Conservation (phyloP, 1,284 basidiomycete genomes). For the Ustilago esculenta region DNA sequence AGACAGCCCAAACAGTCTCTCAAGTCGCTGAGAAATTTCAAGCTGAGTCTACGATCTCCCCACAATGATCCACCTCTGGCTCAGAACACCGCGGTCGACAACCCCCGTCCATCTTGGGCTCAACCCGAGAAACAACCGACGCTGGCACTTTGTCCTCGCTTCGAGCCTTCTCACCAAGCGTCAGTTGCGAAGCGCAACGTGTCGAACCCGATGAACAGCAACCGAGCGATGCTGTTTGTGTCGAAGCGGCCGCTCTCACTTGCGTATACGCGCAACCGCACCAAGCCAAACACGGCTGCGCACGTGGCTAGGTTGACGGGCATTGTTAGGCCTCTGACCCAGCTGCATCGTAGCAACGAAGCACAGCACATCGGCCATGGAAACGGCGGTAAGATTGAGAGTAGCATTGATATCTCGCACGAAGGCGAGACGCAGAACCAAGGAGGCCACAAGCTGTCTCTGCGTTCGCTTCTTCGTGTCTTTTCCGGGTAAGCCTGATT, state of each 20-base stretch:
- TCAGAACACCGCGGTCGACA: neutral
- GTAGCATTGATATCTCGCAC: too few species aligned
- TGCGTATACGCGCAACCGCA: neutral
- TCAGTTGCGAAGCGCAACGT: constrained; percentile 2
- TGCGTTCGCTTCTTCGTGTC: neutral
- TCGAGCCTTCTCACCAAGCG: too few species aligned
- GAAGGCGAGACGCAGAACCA: too few species aligned
- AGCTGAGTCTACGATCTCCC: constrained; percentile 2
- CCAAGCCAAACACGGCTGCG: too few species aligned
- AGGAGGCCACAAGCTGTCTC: neutral
- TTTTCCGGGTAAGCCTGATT: neutral
- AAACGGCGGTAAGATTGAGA: too few species aligned
- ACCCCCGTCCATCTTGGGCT: too few species aligned
- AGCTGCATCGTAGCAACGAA: neutral
- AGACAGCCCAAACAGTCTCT: constrained; percentile 7
- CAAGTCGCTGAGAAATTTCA: constrained; percentile 6
- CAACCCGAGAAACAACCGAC: neutral
- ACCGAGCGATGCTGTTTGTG: neutral
- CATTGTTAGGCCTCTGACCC: neutral
- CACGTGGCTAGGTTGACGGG: neutral
- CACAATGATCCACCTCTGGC: neutral
- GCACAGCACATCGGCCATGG: too few species aligned
- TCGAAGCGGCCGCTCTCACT: neutral
- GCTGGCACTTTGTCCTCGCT: too few species aligned
- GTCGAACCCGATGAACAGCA: neutral